phyloP scores from a whole-genome alignment of 352 stramenopile species.

The Pythium monospermum region DNA sequence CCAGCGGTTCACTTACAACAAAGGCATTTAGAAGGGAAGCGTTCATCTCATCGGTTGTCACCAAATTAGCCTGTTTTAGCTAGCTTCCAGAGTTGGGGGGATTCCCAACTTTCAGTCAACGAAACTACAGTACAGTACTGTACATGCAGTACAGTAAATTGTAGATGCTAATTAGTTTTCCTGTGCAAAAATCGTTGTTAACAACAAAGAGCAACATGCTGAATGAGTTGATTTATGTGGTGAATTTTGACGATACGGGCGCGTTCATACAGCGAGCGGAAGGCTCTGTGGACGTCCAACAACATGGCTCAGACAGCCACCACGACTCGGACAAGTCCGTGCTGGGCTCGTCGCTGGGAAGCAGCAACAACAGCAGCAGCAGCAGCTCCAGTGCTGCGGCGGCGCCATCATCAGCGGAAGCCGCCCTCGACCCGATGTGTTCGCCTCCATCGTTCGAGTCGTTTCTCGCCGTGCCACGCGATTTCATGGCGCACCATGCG shows the following conservation, averaged over 20 bases:
- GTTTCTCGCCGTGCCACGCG: conserved; percentile 22
- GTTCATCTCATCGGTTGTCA: background rate
- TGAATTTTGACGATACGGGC: conserved; percentile 27
- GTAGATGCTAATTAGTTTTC: background rate
- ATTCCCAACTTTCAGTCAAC: too few species aligned
- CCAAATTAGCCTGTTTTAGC: conserved; percentile 3
- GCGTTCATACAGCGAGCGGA: conserved; percentile 18
- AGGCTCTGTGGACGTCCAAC: too few species aligned
- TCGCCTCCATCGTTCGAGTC: conserved; percentile 19
- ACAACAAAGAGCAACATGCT: conserved; percentile 6
- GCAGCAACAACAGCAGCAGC: too few species aligned
- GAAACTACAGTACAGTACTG: too few species aligned
- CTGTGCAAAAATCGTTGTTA: background rate
- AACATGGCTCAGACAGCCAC: too few species aligned
- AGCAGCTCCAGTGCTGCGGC: background rate
- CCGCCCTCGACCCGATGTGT: too few species aligned
- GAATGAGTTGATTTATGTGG: conserved; percentile 8
- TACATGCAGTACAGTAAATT: background rate
- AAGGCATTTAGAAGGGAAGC: conserved; percentile 47
- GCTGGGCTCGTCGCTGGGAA: too few species aligned
- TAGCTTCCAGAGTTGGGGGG: background rate
- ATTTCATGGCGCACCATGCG: conserved; percentile 16
- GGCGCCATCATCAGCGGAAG: too few species aligned
- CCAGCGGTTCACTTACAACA: conserved; percentile 75
- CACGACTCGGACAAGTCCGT: too few species aligned